Percentiles rank a stretch among this genome's conserved stretches.
Evolutionary conservation across 345 rosid genomes (phyloP).

Genomic region (Theobroma cacao): DNA sequence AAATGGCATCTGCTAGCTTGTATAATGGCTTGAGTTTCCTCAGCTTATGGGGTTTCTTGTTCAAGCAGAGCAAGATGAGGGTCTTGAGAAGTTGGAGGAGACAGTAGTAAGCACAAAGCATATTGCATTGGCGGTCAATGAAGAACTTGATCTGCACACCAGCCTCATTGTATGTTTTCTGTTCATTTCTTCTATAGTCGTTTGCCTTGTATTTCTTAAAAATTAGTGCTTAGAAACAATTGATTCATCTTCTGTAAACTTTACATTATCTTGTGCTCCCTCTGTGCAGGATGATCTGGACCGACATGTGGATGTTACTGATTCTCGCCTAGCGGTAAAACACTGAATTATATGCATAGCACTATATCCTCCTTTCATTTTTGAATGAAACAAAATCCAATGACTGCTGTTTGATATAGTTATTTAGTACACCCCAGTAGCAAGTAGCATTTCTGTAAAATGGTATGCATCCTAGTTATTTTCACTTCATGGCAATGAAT

Average conservation of each 20-base stretch:
- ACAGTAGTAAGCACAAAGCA: slow-evolving; percentile 75
- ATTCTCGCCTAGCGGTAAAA: slow-evolving; percentile 83
- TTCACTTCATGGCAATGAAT: not conserved
- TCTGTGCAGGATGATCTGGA: slow-evolving; percentile 82
- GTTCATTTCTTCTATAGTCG: not conserved
- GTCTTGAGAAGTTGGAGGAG: slow-evolving; percentile 83
- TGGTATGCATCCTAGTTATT: not conserved
- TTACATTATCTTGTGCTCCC: slow-evolving; percentile 4
- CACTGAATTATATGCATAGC: not conserved
- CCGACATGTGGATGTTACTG: slow-evolving; percentile 83
- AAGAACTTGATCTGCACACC: slow-evolving; percentile 76
- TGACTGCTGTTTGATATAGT: not conserved
- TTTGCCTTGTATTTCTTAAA: slow-evolving; percentile 1
- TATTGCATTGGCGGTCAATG: slow-evolving; percentile 77
- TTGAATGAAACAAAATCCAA: not conserved
- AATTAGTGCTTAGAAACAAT: not conserved
- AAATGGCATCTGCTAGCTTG: not conserved
- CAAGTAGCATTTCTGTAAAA: not conserved
- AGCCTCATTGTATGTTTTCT: slow-evolving; percentile 61
- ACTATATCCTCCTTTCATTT: not conserved
- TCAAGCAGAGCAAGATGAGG: slow-evolving; percentile 95
- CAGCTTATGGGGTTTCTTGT: not conserved
- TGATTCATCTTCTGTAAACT: not conserved
- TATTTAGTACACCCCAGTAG: not conserved
- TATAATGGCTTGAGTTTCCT: not conserved